Percentiles rank a stretch among this genome's conserved stretches.
Conservation (phyloP, 2,329 filamentous ascomycete genomes). For the Hypoxylon sp. region DNA sequence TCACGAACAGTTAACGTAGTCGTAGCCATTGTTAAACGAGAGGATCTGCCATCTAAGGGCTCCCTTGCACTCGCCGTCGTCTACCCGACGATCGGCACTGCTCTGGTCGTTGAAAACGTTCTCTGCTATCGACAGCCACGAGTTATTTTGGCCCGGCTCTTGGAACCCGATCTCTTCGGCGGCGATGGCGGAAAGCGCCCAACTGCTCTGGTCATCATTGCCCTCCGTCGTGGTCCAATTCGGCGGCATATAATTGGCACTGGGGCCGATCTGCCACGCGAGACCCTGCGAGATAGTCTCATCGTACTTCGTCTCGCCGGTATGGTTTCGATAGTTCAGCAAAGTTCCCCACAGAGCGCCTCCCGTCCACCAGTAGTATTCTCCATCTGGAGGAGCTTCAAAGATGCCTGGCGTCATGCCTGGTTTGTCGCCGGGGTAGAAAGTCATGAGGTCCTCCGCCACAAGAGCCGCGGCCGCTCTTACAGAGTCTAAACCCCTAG, state of each 20-base stretch:
- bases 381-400: slow-evolving; percentile 28
- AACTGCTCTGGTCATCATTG: slow-evolving; percentile 71
- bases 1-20: slow-evolving; percentile 56
- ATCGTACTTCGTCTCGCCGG: slow-evolving; percentile 64
- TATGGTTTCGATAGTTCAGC: slow-evolving; percentile 66
- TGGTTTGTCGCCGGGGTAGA: slow-evolving; percentile 46
- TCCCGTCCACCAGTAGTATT: slow-evolving; percentile 68
- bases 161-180: slow-evolving; percentile 71
- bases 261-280: slow-evolving; percentile 57
- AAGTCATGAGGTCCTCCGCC: slow-evolving; percentile 49
- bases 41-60: slow-evolving; percentile 76
- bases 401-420: slow-evolving; percentile 46
- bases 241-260: slow-evolving; percentile 58
- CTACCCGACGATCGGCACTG: slow-evolving; percentile 60
- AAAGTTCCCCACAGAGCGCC: slow-evolving; percentile 63
- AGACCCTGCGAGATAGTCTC: slow-evolving; percentile 58
- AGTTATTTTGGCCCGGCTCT: slow-evolving; percentile 59
- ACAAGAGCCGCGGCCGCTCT: slow-evolving; percentile 48
- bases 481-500: slow-evolving; percentile 44
- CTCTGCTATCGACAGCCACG: slow-evolving; percentile 72
- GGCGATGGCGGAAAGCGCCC: slow-evolving; percentile 72
- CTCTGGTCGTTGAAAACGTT: slow-evolving; percentile 73
- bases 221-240: slow-evolving; percentile 55
- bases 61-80: slow-evolving; percentile 63
- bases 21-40: slow-evolving; percentile 65